Evolutionary conservation across 306 rosid species (phyloP), one percentile per base, ranked within the genome.

Genomic region (Betula pendula): DNA sequence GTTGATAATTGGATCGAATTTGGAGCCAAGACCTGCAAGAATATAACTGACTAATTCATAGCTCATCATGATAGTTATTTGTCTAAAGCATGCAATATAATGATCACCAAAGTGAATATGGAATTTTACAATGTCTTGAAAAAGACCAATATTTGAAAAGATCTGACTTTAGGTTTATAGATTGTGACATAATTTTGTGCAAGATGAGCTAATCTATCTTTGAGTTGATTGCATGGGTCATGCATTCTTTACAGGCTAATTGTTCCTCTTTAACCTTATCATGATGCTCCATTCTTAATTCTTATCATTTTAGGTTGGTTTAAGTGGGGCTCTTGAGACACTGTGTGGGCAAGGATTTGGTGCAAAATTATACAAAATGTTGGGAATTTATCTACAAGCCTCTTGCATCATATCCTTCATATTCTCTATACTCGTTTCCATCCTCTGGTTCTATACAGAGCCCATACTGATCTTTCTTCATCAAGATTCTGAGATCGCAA

Each of bases 341-440:
- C 87, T 91, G 0, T 94, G 98, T 27, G 98, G 97, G 55, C 97
- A 91, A 84, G 94, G 86, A 59, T 91, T 83, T 84, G 98, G 96
- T 0, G 90, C 97, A 62, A 70, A 84, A 72, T 81, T 76, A 48
- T 91, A 87, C 82, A 78, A 87, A 52, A 56, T 70, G 82, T 31
- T 94, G 79, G 98, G 98, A 81, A 79, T 90, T 66, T 84, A 91
- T 85, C 86, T 94, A n/a, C 98, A 94, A 81, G 76, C 96, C 47
- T 86, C 93, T 12, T 86, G 97, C 77, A 86, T 91, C 77, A 86
- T 89, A 51, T 84, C 93, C 19, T 50, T 87, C 20, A 19, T 90
- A 24, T 87, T 88, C 80, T 88, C 93, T 1, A 48, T 83, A 77
- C 7, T 87, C 24, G 58, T 91, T 68, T 90, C 94, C 43, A 31